Conservation (phyloP, 176 grass and related monocot genomes). For the Tillandsia leiboldiana region DNA sequence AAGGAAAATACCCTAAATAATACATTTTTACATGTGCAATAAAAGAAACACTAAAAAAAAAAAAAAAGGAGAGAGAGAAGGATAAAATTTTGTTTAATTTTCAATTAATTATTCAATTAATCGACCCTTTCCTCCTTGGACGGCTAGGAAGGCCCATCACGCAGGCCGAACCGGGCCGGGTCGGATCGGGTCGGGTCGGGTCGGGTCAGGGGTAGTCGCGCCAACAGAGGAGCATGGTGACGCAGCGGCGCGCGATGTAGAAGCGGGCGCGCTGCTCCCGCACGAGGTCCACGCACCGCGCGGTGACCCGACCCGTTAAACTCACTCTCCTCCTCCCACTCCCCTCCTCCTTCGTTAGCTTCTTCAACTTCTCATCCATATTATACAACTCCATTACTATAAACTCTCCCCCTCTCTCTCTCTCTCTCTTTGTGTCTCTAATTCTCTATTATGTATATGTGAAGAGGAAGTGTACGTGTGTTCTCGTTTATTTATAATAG, state of each 20-base stretch:
- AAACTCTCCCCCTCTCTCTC: too few relatives aligned
- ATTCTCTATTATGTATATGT: neutral
- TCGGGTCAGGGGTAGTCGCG: conserved; percentile 23
- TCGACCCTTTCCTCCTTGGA: neutral
- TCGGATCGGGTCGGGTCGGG: neutral
- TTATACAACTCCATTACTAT: conserved; percentile 7
- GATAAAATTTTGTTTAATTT: neutral
- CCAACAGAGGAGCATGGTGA: conserved; percentile 55
- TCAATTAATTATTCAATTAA: neutral
- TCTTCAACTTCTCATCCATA: conserved; percentile 5
- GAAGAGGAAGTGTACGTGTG: neutral
- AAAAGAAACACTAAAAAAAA: too few relatives aligned
- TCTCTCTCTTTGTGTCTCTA: neutral
- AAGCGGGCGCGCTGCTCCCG: conserved; percentile 39
- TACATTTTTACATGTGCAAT: too few relatives aligned
- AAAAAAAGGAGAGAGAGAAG: too few relatives aligned
- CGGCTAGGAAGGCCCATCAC: neutral
- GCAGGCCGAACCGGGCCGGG: neutral
- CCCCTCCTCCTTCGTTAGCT: neutral
- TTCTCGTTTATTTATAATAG: neutral
- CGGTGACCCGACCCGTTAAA: neutral
- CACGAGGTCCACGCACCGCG: conserved; percentile 29
- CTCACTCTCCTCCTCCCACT: neutral
- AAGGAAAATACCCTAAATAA: too few relatives aligned
- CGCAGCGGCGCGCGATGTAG: conserved; percentile 56